These are phyloP conservation scores for Coniochaeta sp. DNA, from an alignment of 2,329 filamentous ascomycete genomes.

Conservation along the genomic window DNA sequence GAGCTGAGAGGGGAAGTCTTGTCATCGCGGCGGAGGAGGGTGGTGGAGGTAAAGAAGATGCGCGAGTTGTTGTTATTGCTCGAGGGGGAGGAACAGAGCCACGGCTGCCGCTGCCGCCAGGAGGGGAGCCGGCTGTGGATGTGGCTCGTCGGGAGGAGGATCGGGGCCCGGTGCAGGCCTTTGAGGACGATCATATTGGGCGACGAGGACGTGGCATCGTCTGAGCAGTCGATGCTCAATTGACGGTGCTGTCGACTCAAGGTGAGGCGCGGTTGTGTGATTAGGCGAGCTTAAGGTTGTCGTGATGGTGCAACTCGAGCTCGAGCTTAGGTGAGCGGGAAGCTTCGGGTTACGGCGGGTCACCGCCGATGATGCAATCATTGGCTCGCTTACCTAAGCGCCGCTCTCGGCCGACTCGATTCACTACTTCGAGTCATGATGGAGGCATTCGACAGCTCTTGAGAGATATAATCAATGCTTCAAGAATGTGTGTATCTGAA, in stretches of 20 bases:
- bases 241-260: neutral
- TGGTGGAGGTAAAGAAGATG: constrained; percentile 4
- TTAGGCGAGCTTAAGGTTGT: too few relatives aligned
- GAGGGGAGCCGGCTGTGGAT: neutral
- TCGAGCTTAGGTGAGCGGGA: neutral
- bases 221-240: neutral
- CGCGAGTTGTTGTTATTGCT: too few relatives aligned
- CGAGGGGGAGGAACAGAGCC: neutral
- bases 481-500: too few relatives aligned
- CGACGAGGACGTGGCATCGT: neutral
- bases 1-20: neutral
- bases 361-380: constrained; percentile 1
- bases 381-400: neutral
- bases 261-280: too few relatives aligned
- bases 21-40: neutral
- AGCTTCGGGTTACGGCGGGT: neutral
- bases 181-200: constrained; percentile 1
- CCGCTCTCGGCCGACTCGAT: neutral
- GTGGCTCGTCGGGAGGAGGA: neutral
- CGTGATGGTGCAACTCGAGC: neutral
- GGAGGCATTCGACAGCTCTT: too few relatives aligned
- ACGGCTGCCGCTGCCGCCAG: neutral
- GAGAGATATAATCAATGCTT: too few relatives aligned
- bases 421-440: too few relatives aligned
- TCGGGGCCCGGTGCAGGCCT: constrained; percentile 1